Evolutionary conservation across 2,329 filamentous ascomycete genomes (phyloP).

Genomic region (Coniochaeta pulveracea): DNA sequence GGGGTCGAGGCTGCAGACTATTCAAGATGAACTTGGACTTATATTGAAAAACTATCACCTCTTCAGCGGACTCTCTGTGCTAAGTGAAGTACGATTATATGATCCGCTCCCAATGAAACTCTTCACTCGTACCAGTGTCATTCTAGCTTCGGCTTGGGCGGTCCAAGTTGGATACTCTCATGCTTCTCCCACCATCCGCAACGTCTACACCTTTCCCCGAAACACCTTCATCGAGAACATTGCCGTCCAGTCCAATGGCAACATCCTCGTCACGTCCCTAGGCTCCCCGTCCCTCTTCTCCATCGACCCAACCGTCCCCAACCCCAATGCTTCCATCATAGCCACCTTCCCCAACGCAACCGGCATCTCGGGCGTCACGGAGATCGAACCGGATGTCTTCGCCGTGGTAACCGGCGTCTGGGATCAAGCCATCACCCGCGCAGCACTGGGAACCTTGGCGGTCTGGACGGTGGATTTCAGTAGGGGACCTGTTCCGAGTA

Average conservation of each 20-base stretch:
- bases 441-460: conserved; percentile 6
- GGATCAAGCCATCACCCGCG: conserved; percentile 8
- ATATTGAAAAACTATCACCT: too few relatives aligned
- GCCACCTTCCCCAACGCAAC: conserved; percentile 10
- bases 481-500: neutral
- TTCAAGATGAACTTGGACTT: too few relatives aligned
- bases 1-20: too few relatives aligned
- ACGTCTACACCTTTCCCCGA: conserved; percentile 8
- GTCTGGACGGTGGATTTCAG: conserved; percentile 10
- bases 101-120: too few relatives aligned
- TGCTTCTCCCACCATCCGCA: conserved; percentile 4
- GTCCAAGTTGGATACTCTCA: too few relatives aligned
- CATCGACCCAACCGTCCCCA: conserved; percentile 8
- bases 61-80: too few relatives aligned
- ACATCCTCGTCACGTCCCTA: conserved; percentile 9
- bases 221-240: conserved; percentile 14
- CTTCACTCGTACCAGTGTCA: too few relatives aligned
- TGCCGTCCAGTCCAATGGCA: conserved; percentile 10
- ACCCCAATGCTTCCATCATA: conserved; percentile 7
- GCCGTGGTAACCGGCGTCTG: conserved; percentile 9
- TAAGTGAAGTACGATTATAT: too few relatives aligned
- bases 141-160: too few relatives aligned
- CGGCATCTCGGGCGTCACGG: conserved; percentile 11
- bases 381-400: conserved; percentile 10
- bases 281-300: conserved; percentile 6